Evolutionary conservation across 495 filamentous ascomycete genomes (phyloP).

Genomic region (Aspergillus affinis): DNA sequence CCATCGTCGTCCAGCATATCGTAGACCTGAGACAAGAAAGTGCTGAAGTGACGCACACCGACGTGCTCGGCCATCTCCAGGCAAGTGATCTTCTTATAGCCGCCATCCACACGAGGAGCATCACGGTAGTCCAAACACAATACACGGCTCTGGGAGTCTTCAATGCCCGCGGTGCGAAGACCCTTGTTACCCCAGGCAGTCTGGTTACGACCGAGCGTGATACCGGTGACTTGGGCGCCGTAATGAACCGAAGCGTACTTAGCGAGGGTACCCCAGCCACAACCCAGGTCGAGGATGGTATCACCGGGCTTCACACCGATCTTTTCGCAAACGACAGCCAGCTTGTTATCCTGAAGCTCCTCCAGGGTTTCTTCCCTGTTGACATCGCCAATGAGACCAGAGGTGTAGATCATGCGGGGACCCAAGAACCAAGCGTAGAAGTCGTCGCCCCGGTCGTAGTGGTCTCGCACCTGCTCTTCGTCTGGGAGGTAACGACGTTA

Average conservation of each 20-base stretch:
- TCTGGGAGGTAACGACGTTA: conserved; percentile 43
- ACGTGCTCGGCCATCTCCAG: conserved; percentile 80
- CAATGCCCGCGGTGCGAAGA: conserved; percentile 56
- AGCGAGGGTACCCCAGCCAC: conserved; percentile 70
- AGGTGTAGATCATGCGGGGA: conserved; percentile 74
- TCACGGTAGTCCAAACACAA: conserved; percentile 71
- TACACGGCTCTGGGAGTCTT: conserved; percentile 63
- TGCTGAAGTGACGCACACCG: conserved; percentile 62
- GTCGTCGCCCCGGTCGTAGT: conserved; percentile 74
- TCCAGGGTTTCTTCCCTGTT: conserved; percentile 65
- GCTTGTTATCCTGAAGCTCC: conserved; percentile 70
- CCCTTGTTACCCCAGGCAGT: conserved; percentile 71
- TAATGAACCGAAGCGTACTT: conserved; percentile 65
- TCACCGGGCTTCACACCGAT: conserved; percentile 62
- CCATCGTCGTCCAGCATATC: conserved; percentile 72
- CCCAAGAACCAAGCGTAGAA: conserved; percentile 76
- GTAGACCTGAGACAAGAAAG: conserved; percentile 62
- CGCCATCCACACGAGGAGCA: conserved; percentile 56
- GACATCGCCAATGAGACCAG: conserved; percentile 66
- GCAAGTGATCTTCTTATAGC: conserved; percentile 70
- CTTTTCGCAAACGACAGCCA: conserved; percentile 71
- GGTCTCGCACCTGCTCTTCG: conserved; percentile 73
- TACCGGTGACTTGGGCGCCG: conserved; percentile 62
- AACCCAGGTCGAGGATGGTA: conserved; percentile 66
- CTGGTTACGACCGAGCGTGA: conserved; percentile 70